Evolutionary conservation across 2,329 filamentous ascomycete species (phyloP).

Genomic region (Dactylellina haptotyla): DNA sequence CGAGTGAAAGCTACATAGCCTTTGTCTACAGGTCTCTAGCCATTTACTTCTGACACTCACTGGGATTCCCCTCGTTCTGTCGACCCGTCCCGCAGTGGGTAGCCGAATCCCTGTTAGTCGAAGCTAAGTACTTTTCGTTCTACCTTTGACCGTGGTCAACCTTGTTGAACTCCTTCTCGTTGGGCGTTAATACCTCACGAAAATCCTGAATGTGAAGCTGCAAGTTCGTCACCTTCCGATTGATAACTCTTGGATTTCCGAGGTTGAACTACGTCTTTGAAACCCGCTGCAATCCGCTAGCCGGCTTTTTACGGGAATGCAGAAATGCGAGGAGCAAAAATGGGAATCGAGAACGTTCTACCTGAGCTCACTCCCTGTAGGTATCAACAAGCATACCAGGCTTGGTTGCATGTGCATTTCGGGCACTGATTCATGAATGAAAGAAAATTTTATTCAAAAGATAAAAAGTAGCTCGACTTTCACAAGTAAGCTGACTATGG

Average conservation of each 20-base stretch:
- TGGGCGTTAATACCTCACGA: conserved; percentile 45
- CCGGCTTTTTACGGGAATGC: conserved; percentile 39
- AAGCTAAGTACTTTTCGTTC: conserved; percentile 8
- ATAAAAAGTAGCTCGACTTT: not conserved
- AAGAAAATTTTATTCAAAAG: not conserved
- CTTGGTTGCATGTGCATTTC: conserved; percentile 48
- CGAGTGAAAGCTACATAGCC: not conserved
- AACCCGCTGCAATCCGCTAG: conserved; percentile 30
- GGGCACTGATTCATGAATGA: not conserved
- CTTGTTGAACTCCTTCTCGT: not conserved
- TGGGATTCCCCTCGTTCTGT: conserved; percentile 50
- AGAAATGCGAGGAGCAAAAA: not conserved
- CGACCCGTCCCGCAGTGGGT: conserved; percentile 54
- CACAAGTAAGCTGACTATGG: conserved; percentile 31
- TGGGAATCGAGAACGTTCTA: conserved; percentile 33
- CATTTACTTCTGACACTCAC: conserved; percentile 41
- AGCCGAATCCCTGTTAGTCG: conserved; percentile 45
- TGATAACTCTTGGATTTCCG: conserved; percentile 19
- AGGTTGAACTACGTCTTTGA: conserved; percentile 17
- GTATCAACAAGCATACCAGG: conserved; percentile 11
- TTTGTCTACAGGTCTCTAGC: conserved; percentile 19
- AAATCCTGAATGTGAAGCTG: conserved; percentile 20
- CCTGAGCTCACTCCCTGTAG: conserved; percentile 18
- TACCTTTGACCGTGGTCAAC: conserved; percentile 3
- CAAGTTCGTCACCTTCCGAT: not conserved